A percentile compares a stretch with the other conserved stretches of the same genome.
These are phyloP conservation scores for Candida dendrica DNA, from an alignment of 805 yeast genomes.

Conservation along the genomic window DNA sequence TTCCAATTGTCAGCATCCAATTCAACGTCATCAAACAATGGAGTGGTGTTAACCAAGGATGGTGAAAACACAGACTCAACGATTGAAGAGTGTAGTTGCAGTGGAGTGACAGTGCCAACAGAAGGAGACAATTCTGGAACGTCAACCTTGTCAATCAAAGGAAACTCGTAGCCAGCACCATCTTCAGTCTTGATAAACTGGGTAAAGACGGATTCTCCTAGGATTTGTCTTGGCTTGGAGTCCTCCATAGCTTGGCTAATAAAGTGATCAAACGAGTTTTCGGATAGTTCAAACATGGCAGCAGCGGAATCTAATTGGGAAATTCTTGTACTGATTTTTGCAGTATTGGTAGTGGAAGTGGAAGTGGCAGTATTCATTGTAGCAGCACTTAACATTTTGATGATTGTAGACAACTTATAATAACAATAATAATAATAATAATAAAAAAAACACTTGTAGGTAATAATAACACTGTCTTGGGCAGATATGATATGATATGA, in stretches of 20 bases:
- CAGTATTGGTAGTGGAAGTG: constrained; percentile 3
- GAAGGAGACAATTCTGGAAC: constrained; percentile 19
- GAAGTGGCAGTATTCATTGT: background rate
- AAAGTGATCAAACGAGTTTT: constrained; percentile 11
- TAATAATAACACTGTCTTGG: background rate
- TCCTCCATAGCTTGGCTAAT: constrained; percentile 2
- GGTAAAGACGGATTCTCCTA: constrained; percentile 22
- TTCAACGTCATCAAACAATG: constrained; percentile 40
- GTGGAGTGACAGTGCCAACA: constrained; percentile 35
- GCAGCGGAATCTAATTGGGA: constrained; percentile 12
- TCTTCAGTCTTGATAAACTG: constrained; percentile 17
- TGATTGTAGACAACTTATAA: background rate
- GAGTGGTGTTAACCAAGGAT: constrained; percentile 39
- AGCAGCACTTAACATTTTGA: constrained; percentile 1
- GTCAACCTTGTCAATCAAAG: constrained; percentile 13
- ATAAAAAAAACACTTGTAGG: background rate
- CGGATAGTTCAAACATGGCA: constrained; percentile 20
- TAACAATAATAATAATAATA: background rate
- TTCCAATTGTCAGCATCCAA: constrained; percentile 47
- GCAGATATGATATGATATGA: background rate
- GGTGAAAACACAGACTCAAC: constrained; percentile 44
- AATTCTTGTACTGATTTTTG: no score
- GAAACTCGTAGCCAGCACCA: constrained; percentile 10
- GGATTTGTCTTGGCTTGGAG: constrained; percentile 18
- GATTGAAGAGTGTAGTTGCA: constrained; percentile 54